A percentile compares a stretch with the other conserved stretches of the same genome.
Evolutionary conservation across 495 filamentous ascomycete species (phyloP).

Genomic region (Penicillium silybi): DNA sequence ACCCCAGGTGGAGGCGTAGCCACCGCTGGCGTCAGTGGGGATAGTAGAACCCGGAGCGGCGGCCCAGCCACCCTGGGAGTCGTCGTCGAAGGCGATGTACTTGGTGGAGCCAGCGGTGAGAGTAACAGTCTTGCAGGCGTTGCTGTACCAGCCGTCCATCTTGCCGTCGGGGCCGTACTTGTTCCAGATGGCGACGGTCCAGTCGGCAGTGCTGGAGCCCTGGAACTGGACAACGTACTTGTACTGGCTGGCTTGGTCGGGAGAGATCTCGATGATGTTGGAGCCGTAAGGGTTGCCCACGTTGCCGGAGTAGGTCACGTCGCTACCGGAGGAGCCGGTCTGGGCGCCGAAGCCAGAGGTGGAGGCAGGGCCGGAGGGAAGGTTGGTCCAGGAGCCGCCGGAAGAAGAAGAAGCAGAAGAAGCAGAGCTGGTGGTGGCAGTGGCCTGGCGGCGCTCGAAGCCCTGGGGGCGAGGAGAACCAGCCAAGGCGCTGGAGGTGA

Average conservation of each 20-base stretch:
- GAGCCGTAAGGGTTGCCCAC: conserved; percentile 48
- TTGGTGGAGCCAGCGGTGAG: conserved; percentile 38
- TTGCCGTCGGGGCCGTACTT: conserved; percentile 41
- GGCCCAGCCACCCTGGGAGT: conserved; percentile 41
- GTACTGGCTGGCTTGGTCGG: conserved; percentile 31
- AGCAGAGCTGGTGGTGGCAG: conserved; percentile 4
- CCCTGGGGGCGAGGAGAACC: conserved; percentile 7
- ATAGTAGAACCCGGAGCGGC: conserved; percentile 29
- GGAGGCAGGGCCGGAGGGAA: conserved; percentile 21
- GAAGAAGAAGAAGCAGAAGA: conserved; percentile 2
- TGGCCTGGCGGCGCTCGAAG: conserved; percentile 25
- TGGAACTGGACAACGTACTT: conserved; percentile 46
- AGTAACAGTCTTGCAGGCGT: conserved; percentile 37
- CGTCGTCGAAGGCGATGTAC: conserved; percentile 45
- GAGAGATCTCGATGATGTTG: conserved; percentile 47
- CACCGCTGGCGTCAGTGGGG: conserved; percentile 29
- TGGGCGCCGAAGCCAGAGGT: conserved; percentile 29
- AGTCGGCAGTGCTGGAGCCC: conserved; percentile 33
- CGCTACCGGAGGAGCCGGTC: conserved; percentile 24
- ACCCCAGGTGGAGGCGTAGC: conserved; percentile 42
- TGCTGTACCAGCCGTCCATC: conserved; percentile 39
- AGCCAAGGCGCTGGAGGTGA: conserved; percentile 27
- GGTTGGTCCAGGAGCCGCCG: conserved; percentile 13
- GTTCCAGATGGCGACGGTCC: conserved; percentile 51
- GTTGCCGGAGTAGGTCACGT: conserved; percentile 43